Percentiles rank a stretch among this genome's conserved stretches.
phyloP scores from a whole-genome alignment of 2,329 filamentous ascomycete species.

The Colletotrichum euphorbiae region DNA sequence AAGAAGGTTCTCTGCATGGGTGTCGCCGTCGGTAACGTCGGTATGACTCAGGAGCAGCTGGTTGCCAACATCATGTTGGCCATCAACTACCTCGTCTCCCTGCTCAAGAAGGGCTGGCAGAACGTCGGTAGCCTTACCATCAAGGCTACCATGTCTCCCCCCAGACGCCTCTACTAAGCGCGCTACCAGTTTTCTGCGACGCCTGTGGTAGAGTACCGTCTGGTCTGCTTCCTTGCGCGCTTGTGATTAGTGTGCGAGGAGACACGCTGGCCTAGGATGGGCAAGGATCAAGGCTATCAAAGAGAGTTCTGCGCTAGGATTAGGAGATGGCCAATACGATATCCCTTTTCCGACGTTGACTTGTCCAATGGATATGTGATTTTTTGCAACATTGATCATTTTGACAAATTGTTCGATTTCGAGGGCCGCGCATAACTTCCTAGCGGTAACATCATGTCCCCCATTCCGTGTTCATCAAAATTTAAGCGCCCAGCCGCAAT shows the following conservation, averaged over 20 bases:
- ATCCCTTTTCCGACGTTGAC: slow-evolving; percentile 15
- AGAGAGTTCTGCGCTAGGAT: slow-evolving; percentile 38
- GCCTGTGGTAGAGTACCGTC: slow-evolving; percentile 23
- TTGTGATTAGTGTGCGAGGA: slow-evolving; percentile 22
- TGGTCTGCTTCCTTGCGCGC: slow-evolving; percentile 2
- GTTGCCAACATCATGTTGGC: slow-evolving; percentile 99
- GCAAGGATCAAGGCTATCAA: slow-evolving; percentile 26
- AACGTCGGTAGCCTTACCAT: slow-evolving; percentile 99
- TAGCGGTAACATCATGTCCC: no score
- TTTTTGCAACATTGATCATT: no score
- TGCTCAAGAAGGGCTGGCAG: slow-evolving; percentile 99
- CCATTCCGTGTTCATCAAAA: no score
- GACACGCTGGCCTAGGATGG: not conserved
- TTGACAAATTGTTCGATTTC: no score
- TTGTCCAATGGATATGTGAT: not conserved
- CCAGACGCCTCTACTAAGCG: slow-evolving; percentile 94
- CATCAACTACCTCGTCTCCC: slow-evolving; percentile 99
- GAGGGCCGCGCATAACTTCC: no score
- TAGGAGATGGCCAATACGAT: slow-evolving; percentile 34
- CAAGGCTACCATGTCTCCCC: slow-evolving; percentile 99
- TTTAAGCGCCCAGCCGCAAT: no score
- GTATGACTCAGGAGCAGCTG: slow-evolving; percentile 95
- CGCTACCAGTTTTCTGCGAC: slow-evolving; percentile 23
- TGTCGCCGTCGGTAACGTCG: slow-evolving; percentile 98
- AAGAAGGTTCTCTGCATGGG: slow-evolving; percentile 99